Evolutionary conservation across 345 rosid species (phyloP).

Genomic region (Melaleuca alternifolia): DNA sequence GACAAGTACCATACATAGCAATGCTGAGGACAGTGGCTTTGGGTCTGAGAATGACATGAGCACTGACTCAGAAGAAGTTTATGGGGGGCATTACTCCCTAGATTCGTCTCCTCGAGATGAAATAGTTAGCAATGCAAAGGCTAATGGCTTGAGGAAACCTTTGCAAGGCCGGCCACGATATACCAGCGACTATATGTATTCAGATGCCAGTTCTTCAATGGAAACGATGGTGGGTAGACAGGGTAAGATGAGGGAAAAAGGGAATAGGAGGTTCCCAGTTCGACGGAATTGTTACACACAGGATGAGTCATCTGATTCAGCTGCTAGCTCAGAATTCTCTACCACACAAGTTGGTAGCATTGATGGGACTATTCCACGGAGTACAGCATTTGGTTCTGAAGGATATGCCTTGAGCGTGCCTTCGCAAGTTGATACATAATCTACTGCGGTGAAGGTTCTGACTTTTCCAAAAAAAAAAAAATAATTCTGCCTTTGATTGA

Average conservation of each 20-base stretch:
- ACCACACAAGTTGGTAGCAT: constrained; percentile 43
- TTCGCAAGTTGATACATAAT: constrained; percentile 21
- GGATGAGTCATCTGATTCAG: constrained; percentile 78
- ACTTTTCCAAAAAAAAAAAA: neutral
- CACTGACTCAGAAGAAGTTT: constrained; percentile 52
- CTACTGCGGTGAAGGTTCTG: constrained; percentile 39
- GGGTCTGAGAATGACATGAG: constrained; percentile 56
- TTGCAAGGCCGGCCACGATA: constrained; percentile 22
- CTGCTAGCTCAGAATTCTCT: constrained; percentile 73
- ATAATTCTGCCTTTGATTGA: neutral
- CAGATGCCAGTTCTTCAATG: constrained; percentile 82
- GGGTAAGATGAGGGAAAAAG: constrained; percentile 20
- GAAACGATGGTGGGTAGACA: constrained; percentile 42
- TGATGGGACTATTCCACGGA: constrained; percentile 30
- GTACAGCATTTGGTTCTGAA: constrained; percentile 32
- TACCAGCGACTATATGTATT: constrained; percentile 36
- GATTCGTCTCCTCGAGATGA: constrained; percentile 69
- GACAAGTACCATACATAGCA: constrained; percentile 21
- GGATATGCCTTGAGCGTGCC: constrained; percentile 46
- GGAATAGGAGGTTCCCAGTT: constrained; percentile 21
- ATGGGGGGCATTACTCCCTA: constrained; percentile 26
- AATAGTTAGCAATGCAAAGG: constrained; percentile 24
- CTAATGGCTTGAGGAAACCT: constrained; percentile 18
- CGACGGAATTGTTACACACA: constrained; percentile 40
- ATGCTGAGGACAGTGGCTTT: constrained; percentile 26